A percentile compares a stretch with the other conserved stretches of the same genome.
phyloP scores from a whole-genome alignment of 768 basidiomycete species.

The Exsudoporus frostii region DNA sequence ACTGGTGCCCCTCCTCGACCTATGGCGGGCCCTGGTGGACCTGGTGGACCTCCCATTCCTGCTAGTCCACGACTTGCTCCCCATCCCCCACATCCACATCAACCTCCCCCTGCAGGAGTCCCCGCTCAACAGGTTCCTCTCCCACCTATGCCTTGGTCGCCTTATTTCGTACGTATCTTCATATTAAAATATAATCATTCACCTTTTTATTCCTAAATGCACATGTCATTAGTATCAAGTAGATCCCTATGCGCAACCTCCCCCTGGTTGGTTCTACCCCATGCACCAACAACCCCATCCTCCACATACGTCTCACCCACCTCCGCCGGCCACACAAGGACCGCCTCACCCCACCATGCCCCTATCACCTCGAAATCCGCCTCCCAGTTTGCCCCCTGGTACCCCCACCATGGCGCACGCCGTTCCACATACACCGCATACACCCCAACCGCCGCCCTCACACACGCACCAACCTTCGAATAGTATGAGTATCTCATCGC shows the following conservation, averaged over 20 bases:
- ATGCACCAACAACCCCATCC: slow-evolving; percentile 44
- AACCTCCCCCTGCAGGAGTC: slow-evolving; percentile 53
- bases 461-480: slow-evolving; percentile 43
- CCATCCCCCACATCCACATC: slow-evolving; percentile 43
- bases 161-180: slow-evolving; percentile 56
- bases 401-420: slow-evolving; percentile 70
- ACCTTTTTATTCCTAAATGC: not conserved
- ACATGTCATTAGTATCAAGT: slow-evolving; percentile 38
- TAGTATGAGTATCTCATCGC: slow-evolving; percentile 49
- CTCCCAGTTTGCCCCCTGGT: slow-evolving; percentile 53
- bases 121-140: slow-evolving; percentile 43
- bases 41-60: slow-evolving; percentile 49
- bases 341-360: slow-evolving; percentile 51
- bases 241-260: slow-evolving; percentile 46
- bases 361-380: slow-evolving; percentile 67
- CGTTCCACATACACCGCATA: slow-evolving; percentile 43
- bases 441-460: slow-evolving; percentile 45
- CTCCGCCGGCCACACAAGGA: slow-evolving; percentile 35
- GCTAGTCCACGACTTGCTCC: slow-evolving; percentile 66
- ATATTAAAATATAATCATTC: not conserved
- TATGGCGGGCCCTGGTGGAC: slow-evolving; percentile 47
- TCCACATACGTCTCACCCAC: slow-evolving; percentile 41
- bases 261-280: slow-evolving; percentile 38
- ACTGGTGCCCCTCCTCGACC: slow-evolving; percentile 46
- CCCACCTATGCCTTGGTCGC: slow-evolving; percentile 38